Conservation (phyloP, 225 moss, liverwort and hornwort species). For the Physcomitrellopsis africana region DNA sequence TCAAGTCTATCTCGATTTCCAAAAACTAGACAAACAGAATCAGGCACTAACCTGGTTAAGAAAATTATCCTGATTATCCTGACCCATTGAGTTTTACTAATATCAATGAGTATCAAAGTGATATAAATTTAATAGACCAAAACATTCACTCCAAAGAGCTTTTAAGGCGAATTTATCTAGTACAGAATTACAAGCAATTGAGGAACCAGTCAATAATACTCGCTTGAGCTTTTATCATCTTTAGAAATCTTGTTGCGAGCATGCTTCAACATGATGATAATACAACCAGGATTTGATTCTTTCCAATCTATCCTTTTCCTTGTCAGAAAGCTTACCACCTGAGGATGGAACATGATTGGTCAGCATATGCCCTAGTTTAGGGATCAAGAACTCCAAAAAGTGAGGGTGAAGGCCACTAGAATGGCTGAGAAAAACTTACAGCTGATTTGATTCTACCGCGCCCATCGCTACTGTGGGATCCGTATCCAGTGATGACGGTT, state of each 20-base stretch:
- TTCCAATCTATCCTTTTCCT: constrained; percentile 50
- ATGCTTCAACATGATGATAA: constrained; percentile 50
- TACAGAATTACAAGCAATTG: not conserved
- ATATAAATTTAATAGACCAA: too few relatives aligned
- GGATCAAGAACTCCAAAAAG: too few relatives aligned
- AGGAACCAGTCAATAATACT: not conserved
- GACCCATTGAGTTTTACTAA: too few relatives aligned
- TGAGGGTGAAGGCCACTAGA: not conserved
- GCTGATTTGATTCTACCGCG: constrained; percentile 61
- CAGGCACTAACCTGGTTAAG: too few relatives aligned
- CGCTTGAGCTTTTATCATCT: constrained; percentile 19
- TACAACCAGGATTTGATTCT: constrained; percentile 58
- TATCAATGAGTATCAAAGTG: too few relatives aligned
- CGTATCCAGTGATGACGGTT: constrained; percentile 67
- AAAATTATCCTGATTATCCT: too few relatives aligned
- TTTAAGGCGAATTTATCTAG: not conserved
- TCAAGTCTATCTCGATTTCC: too few relatives aligned
- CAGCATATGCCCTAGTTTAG: not conserved
- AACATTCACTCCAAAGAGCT: too few relatives aligned
- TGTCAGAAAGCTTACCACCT: constrained; percentile 47
- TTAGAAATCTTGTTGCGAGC: constrained; percentile 32
- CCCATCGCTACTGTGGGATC: constrained; percentile 56
- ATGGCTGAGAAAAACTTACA: constrained; percentile 31
- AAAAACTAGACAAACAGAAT: too few relatives aligned
- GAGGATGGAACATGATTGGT: constrained; percentile 1